Conservation (phyloP, 2,329 filamentous ascomycete species). For the Grosmannia huntii region DNA sequence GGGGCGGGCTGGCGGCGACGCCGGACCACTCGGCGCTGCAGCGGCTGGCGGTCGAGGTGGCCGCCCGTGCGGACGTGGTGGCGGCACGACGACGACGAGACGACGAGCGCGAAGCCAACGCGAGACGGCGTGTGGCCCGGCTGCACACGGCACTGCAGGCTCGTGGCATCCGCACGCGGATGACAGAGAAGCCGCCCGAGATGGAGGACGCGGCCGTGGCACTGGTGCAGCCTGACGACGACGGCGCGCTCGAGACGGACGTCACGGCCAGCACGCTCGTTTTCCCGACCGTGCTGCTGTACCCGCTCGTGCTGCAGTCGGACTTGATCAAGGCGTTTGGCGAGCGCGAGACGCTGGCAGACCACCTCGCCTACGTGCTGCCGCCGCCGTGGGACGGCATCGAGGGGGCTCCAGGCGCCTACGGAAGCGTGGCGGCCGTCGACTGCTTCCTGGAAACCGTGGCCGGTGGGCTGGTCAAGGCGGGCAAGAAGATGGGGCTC, state of each 20-base stretch:
- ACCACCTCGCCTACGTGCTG: constrained; percentile 77
- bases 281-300: constrained; percentile 74
- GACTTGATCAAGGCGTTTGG: constrained; percentile 85
- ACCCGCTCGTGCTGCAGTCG: constrained; percentile 67
- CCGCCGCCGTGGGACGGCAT: constrained; percentile 72
- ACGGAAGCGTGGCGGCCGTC: constrained; percentile 56
- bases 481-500: constrained; percentile 72
- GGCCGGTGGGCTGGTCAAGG: constrained; percentile 70
- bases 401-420: constrained; percentile 34
- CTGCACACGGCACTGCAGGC: constrained; percentile 54
- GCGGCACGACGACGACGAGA: constrained; percentile 40
- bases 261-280: constrained; percentile 56
- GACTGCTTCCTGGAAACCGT: constrained; percentile 85
- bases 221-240: constrained; percentile 40
- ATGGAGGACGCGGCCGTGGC: constrained; percentile 70
- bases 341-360: constrained; percentile 60
- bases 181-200: constrained; percentile 62
- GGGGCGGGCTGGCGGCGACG: constrained; percentile 57
- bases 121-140: constrained; percentile 42
- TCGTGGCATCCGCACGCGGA: constrained; percentile 55
- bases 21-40: constrained; percentile 53
- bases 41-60: constrained; percentile 38
- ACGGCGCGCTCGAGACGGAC: constrained; percentile 33
- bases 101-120: constrained; percentile 33
- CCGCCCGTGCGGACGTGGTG: constrained; percentile 41